Evolutionary conservation across 1,284 basidiomycete genomes (phyloP).

Genomic region (Chalciporus sp.): DNA sequence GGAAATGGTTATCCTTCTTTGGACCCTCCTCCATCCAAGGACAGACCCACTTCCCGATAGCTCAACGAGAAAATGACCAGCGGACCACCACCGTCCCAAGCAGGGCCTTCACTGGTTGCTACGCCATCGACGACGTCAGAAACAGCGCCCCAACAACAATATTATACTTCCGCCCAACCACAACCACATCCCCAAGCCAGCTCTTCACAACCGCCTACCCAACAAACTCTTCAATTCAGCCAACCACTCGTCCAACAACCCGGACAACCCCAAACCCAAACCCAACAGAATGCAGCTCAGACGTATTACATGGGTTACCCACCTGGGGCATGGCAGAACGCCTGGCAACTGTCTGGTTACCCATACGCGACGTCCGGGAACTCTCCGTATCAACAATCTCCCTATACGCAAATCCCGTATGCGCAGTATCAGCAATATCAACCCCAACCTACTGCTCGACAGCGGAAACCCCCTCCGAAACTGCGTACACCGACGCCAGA

Average conservation of each 20-base stretch:
- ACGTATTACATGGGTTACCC: conserved; percentile 37
- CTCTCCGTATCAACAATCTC: conserved; percentile 35
- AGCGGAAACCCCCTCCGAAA: conserved; percentile 32
- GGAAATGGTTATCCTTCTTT: conserved; percentile 2
- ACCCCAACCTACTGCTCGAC: conserved; percentile 25
- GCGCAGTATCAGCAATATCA: conserved; percentile 38
- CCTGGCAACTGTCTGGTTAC: conserved; percentile 37
- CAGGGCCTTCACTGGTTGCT: conserved; percentile 21
- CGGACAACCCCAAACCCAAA: conserved; percentile 19
- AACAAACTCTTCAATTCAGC: conserved; percentile 21
- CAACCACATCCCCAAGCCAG: conserved; percentile 14
- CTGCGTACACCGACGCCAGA: conserved; percentile 40
- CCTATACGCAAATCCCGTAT: conserved; percentile 36
- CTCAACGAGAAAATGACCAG: conserved; percentile 20
- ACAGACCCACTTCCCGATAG: background rate
- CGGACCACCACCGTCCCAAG: conserved; percentile 22
- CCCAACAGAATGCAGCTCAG: conserved; percentile 31
- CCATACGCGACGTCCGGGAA: conserved; percentile 33
- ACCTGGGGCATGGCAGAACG: conserved; percentile 33
- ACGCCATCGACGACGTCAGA: conserved; percentile 16
- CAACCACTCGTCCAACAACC: conserved; percentile 20
- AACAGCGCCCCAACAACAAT: conserved; percentile 13
- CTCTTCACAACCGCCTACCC: conserved; percentile 20
- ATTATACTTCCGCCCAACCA: conserved; percentile 6
- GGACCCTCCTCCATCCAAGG: background rate